Evolutionary conservation across 495 filamentous ascomycete genomes (phyloP), one percentile per base, ranked within the genome.

Genomic region (Tuber microsphaerosporum): DNA sequence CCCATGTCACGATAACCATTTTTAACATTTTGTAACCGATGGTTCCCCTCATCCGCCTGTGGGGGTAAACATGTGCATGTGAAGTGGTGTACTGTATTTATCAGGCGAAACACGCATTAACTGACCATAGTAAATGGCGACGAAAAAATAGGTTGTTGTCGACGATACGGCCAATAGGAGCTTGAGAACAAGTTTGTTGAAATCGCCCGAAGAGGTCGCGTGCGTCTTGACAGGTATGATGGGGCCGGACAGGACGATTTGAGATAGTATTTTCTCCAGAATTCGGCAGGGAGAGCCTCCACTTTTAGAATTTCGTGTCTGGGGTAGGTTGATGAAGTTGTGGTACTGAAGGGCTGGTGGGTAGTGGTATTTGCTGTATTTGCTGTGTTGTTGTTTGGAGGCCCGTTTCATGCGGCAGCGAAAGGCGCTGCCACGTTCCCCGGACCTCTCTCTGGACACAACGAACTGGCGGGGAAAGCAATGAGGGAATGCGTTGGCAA

Each of bases 361-460:
- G 71, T 31, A 31, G 65, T 74, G 74, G 71, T 72, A 56, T 80
- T 79, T 76, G 73, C 56, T 81, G 76, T 72, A 70, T 75, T 81
- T 77, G 71, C 71, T 44, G 70, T 69, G 74, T 51, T 77, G 69
- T 51, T 79, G 77, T 79, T 79, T 73, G 71, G 73, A 79, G 76
- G 73, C 73, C 78, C 70, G 77, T 79, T 79, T 79, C 77, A 79
- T 79, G 61, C 77, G 77, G 76, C 75, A 71, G 75, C 72, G 70
- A 79, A 79, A 79, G 75, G 73, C 75, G 73, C 76, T 79, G 77
- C 77, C 77, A 79, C 77, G 77, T 79, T 78, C 77, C 77, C 78
- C 46, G 51, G 56, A 43, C 78, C 75, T 79, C 76, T 79, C 76
- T 79, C 79, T 79, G 76, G 76, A 73, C 78, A 12, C 31, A 65